phyloP scores from a whole-genome alignment of 148 eudicot genomes.

The Nepenthes mirabilis region DNA sequence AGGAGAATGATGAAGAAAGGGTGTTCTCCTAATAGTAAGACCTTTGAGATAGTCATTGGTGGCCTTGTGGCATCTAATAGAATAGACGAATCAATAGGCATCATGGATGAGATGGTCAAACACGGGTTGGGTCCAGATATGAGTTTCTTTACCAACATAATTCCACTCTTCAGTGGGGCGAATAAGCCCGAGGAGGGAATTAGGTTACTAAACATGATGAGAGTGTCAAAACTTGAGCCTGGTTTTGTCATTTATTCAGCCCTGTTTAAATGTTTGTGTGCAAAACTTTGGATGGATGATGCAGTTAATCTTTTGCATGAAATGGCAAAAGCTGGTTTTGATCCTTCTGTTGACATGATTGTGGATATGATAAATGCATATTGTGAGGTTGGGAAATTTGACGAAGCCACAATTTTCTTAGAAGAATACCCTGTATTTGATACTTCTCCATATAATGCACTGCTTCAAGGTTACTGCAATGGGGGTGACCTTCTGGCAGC shows the following conservation, averaged over 20 bases:
- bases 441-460: conserved; percentile 32
- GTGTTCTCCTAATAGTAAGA: conserved; percentile 51
- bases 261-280: conserved; percentile 29
- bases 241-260: conserved; percentile 26
- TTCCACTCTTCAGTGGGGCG: conserved; percentile 30
- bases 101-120: conserved; percentile 38
- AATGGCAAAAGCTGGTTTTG: conserved; percentile 27
- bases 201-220: conserved; percentile 41
- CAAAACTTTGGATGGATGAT: conserved; percentile 21
- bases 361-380: conserved; percentile 25
- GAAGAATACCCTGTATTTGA: conserved; percentile 23
- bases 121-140: conserved; percentile 28
- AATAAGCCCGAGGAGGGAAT: conserved; percentile 25
- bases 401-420: conserved; percentile 32
- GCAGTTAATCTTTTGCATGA: conserved; percentile 37
- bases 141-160: conserved; percentile 27
- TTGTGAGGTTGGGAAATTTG: conserved; percentile 26
- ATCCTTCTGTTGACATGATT: conserved; percentile 23
- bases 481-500: conserved; percentile 18
- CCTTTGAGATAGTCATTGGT: conserved; percentile 45
- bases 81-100: conserved; percentile 34
- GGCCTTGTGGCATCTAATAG: conserved; percentile 25
- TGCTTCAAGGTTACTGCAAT: conserved; percentile 40
- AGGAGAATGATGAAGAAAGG: conserved; percentile 47
- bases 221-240: conserved; percentile 27